phyloP scores from a whole-genome alignment of 2,329 filamentous ascomycete genomes.

The Fusarium beomiforme region DNA sequence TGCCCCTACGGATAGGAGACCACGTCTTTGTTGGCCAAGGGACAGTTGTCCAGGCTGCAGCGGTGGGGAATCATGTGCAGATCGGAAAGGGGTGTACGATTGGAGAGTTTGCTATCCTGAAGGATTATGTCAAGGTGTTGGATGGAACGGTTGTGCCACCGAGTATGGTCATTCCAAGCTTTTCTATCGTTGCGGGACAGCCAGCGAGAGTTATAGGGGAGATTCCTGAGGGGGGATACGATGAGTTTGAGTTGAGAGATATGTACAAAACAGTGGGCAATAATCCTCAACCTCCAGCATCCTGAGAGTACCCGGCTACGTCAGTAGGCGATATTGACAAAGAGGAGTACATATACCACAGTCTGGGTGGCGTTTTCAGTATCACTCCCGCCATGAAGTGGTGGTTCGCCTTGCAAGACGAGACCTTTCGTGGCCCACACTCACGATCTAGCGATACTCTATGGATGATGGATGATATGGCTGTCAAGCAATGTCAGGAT shows the following conservation, averaged over 20 bases:
- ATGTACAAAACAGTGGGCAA: constrained; percentile 73
- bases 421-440: too few species aligned
- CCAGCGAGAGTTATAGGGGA: constrained; percentile 85
- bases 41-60: constrained; percentile 83
- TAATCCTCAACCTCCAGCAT: constrained; percentile 52
- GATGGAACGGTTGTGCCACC: constrained; percentile 85
- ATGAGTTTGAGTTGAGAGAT: constrained; percentile 71
- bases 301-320: constrained; percentile 27
- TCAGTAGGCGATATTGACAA: neutral
- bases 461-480: too few species aligned
- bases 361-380: neutral
- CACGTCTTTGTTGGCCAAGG: constrained; percentile 88
- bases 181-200: constrained; percentile 86
- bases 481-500: too few species aligned
- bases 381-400: too few species aligned
- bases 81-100: constrained; percentile 82
- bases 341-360: neutral
- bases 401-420: too few species aligned
- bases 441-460: too few species aligned
- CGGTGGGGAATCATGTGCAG: constrained; percentile 85
- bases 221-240: constrained; percentile 75
- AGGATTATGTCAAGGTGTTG: constrained; percentile 90
- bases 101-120: constrained; percentile 89
- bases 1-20: constrained; percentile 91
- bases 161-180: constrained; percentile 92